phyloP scores from a whole-genome alignment of 352 stramenopile species.

The Phytophthora sojae region DNA sequence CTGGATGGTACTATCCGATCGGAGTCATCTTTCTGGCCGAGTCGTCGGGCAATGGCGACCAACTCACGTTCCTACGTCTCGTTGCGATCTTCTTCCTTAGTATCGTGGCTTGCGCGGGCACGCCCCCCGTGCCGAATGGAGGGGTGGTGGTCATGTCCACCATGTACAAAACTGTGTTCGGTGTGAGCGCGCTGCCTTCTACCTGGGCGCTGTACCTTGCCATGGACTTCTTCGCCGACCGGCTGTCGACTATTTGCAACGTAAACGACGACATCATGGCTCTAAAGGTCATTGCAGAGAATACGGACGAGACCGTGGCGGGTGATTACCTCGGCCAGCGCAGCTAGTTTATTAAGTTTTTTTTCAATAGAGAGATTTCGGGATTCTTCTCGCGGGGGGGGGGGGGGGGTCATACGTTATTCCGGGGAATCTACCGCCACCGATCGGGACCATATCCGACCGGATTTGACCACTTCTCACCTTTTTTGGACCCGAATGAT shows the following conservation, averaged over 20 bases:
- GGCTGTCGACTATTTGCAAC: constrained; percentile 74
- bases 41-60: constrained; percentile 59
- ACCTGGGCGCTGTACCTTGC: constrained; percentile 69
- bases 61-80: constrained; percentile 57
- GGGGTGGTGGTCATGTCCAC: constrained; percentile 66
- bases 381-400: no score
- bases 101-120: constrained; percentile 59
- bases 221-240: constrained; percentile 73
- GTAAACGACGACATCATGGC: constrained; percentile 86
- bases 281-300: constrained; percentile 78
- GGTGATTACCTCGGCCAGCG: constrained; percentile 61
- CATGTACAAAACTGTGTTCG: constrained; percentile 73
- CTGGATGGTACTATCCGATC: constrained; percentile 72
- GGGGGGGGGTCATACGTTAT: no score
- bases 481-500: no score
- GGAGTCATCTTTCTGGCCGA: constrained; percentile 68
- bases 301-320: constrained; percentile 73
- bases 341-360: constrained; percentile 22
- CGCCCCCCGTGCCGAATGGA: constrained; percentile 58
- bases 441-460: no score
- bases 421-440: no score
- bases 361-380: no score
- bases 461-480: no score
- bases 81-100: constrained; percentile 65
- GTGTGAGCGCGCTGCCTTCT: constrained; percentile 48